These are phyloP conservation scores for Polyplosphaeria fusca DNA, from an alignment of 495 filamentous ascomycete species.

Conservation along the genomic window DNA sequence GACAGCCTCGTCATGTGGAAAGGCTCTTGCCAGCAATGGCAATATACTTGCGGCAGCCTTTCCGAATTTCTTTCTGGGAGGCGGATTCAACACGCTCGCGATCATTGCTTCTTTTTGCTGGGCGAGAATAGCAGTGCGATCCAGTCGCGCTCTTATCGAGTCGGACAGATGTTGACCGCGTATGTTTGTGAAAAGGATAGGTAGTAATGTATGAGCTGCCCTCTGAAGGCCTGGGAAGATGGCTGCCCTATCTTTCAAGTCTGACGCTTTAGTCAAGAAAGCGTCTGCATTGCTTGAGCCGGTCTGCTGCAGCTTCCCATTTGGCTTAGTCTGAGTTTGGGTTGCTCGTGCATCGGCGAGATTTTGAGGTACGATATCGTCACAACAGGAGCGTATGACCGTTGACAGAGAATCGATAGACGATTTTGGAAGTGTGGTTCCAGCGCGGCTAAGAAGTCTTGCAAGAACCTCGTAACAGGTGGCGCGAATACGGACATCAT, in stretches of 20 bases:
- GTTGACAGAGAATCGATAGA: conserved; percentile 55
- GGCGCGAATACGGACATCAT: conserved; percentile 49
- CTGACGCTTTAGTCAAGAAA: conserved; percentile 45
- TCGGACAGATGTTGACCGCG: conserved; percentile 60
- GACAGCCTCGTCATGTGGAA: conserved; percentile 58
- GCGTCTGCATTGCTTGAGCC: conserved; percentile 52
- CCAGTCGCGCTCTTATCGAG: conserved; percentile 65
- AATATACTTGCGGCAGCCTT: conserved; percentile 65
- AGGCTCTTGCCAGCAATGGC: conserved; percentile 65
- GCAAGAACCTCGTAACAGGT: conserved; percentile 57
- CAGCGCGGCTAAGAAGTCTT: conserved; percentile 57
- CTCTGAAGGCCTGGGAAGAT: conserved; percentile 38
- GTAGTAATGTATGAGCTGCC: conserved; percentile 61
- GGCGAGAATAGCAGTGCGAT: conserved; percentile 71
- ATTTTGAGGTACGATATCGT: conserved; percentile 50
- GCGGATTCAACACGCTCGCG: conserved; percentile 75
- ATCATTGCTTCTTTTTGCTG: conserved; percentile 65
- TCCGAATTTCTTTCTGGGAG: conserved; percentile 55
- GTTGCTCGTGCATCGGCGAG: neutral
- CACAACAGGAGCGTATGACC: conserved; percentile 60
- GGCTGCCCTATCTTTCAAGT: conserved; percentile 18
- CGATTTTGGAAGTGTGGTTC: conserved; percentile 61
- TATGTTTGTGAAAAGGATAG: conserved; percentile 56
- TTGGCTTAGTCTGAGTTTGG: conserved; percentile 38
- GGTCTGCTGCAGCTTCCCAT: conserved; percentile 29